phyloP scores from a whole-genome alignment of 768 basidiomycete species.

The Galerina sulciceps region DNA sequence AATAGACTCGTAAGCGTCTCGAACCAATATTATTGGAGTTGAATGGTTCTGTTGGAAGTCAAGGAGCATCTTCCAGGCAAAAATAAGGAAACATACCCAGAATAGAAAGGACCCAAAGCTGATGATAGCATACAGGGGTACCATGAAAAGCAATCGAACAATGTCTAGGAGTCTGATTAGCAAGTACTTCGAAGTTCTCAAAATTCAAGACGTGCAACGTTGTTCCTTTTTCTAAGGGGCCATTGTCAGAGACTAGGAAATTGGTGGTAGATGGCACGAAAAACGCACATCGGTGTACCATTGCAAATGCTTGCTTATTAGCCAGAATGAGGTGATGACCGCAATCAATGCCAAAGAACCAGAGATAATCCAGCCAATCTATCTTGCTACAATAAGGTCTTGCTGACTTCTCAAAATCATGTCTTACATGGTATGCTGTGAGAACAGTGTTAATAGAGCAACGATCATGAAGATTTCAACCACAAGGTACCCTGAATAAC shows the following conservation, averaged over 20 bases:
- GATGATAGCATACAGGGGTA: conserved; percentile 73
- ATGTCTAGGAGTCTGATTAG: conserved; percentile 49
- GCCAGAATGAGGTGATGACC: conserved; percentile 65
- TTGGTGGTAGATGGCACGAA: neutral
- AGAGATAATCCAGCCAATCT: conserved; percentile 75
- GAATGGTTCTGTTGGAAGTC: conserved; percentile 54
- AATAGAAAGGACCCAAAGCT: conserved; percentile 72
- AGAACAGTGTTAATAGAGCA: conserved; percentile 2
- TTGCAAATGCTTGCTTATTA: conserved; percentile 71
- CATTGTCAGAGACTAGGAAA: neutral
- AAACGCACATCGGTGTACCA: conserved; percentile 71
- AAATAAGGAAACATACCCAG: conserved; percentile 50
- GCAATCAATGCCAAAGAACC: conserved; percentile 63
- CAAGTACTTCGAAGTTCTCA: neutral
- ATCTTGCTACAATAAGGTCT: neutral
- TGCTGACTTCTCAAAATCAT: neutral
- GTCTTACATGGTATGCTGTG: conserved; percentile 59
- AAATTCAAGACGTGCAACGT: conserved; percentile 48
- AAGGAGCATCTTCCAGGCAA: too few species aligned
- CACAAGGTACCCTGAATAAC: conserved; percentile 59
- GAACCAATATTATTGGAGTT: conserved; percentile 67
- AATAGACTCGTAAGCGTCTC: conserved; percentile 78
- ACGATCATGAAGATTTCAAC: neutral
- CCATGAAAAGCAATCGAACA: conserved; percentile 77
- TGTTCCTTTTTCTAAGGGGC: conserved; percentile 66